Evolutionary conservation across 352 stramenopile species (phyloP), one percentile per base, ranked within the genome.

Genomic region (Nothophytophthora sp.): DNA sequence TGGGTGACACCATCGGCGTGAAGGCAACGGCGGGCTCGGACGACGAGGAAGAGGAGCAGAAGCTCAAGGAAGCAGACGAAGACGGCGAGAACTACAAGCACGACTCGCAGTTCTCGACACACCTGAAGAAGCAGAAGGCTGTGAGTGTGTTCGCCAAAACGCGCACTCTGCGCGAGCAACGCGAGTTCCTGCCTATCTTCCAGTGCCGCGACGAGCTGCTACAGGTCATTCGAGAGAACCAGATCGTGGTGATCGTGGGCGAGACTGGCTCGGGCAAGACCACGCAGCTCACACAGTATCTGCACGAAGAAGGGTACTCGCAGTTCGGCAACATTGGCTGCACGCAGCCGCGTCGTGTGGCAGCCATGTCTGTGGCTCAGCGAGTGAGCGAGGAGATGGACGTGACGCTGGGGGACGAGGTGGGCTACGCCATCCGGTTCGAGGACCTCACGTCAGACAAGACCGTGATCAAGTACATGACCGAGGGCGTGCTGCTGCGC

Each of bases 331-430:
- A 88, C 56, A 92, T 98, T n/a, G 96, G 90, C 2, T 99, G 97
- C 74, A 99, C 97, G 15, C 97, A 99, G 72, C 97, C 97, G n/a
- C 84, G 97, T 63, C 92, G 97, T 56, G 97, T 99, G 20, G 97
- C 97, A 6, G 97, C 97, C 9, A 99, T 99, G 95, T 99, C 90
- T 47, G 97, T 99, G 13, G 97, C 97, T 0, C 98, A 98, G 59
- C 92, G 97, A 62, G 97, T 99, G 7, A 97, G 93, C 29, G 92
- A 99, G 53, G 97, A 99, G 70, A 97, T 99, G 66, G 90, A 88
- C 7, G 96, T 97, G 24, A 84, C 79, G 8, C 63, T 99, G 0
- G 96, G 96, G 1, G 84, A 97, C 4, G 84, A 96, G 55, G 86
- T 98, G 7, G 82, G 84, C 16, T 95, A 97, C 50, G 87, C 90